phyloP scores from a whole-genome alignment of 2,329 filamentous ascomycete species.

The Fusarium metavorans region DNA sequence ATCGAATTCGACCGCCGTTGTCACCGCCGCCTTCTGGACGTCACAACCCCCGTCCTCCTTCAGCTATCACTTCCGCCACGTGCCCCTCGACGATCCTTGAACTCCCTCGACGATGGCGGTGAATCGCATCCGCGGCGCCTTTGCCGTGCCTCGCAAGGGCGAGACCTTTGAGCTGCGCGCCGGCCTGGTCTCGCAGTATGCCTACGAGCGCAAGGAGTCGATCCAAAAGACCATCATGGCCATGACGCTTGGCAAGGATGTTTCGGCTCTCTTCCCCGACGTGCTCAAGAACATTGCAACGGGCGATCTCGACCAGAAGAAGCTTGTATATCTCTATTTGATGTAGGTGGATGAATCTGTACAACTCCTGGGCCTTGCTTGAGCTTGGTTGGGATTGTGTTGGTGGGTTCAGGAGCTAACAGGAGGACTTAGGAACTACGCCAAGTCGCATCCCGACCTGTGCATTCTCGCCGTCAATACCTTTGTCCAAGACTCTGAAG shows the following conservation, averaged over 20 bases:
- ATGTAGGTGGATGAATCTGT: constrained; percentile 73
- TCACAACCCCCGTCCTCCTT: constrained; percentile 15
- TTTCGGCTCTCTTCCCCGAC: constrained; percentile 95
- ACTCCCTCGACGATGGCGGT: constrained; percentile 78
- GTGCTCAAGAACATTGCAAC: constrained; percentile 99
- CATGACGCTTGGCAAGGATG: constrained; percentile 99
- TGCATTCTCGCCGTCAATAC: constrained; percentile 99
- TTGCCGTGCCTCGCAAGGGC: constrained; percentile 92
- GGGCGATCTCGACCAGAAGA: constrained; percentile 95
- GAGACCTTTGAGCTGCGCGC: constrained; percentile 98
- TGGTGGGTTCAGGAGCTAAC: constrained; percentile 24
- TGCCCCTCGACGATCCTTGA: constrained; percentile 42
- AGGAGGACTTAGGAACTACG: constrained; percentile 83
- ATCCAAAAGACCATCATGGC: constrained; percentile 99
- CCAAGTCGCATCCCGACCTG: constrained; percentile 97
- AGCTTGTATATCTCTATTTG: constrained; percentile 97
- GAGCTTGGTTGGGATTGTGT: constrained; percentile 8
- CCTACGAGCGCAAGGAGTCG: constrained; percentile 97
- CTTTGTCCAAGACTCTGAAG: constrained; percentile 98
- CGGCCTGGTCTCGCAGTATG: constrained; percentile 97
- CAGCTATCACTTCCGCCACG: constrained; percentile 15
- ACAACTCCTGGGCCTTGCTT: background rate
- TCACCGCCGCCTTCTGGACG: constrained; percentile 37
- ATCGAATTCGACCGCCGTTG: constrained; percentile 25
- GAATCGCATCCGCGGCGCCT: constrained; percentile 94